A percentile compares a stretch with the other conserved stretches of the same genome.
These are phyloP conservation scores for Picea mariana DNA, from an alignment of 83 land plant species.

Conservation along the genomic window DNA sequence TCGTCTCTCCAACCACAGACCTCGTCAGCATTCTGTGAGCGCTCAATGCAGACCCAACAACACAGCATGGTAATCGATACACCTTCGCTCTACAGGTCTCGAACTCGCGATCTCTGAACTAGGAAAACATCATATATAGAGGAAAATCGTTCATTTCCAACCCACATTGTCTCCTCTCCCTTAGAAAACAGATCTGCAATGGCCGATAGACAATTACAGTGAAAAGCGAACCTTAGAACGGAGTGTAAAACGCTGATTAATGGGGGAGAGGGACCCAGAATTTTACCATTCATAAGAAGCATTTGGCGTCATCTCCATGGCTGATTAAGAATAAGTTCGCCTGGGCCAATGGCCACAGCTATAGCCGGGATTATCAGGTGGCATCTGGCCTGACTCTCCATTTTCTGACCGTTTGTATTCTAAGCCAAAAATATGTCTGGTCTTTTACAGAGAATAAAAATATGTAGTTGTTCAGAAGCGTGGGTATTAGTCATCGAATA, in stretches of 20 bases:
- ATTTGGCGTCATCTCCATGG: constrained; percentile 8
- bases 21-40: constrained; percentile 4
- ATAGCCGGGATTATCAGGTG: not conserved
- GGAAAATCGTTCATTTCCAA: not conserved
- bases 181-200: not conserved
- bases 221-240: not conserved
- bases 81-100: not conserved
- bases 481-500: too few species aligned
- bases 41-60: not conserved
- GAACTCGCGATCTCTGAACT: not conserved
- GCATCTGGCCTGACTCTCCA: not conserved
- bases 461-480: too few species aligned
- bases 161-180: too few species aligned
- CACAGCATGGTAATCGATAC: constrained; percentile 2
- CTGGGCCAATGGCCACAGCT: not conserved
- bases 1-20: constrained; percentile 5
- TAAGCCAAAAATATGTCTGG: not conserved
- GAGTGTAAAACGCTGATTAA: not conserved
- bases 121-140: not conserved
- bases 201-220: not conserved
- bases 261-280: not conserved
- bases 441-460: not conserved
- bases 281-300: not conserved
- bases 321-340: not conserved
- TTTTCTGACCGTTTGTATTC: not conserved